Base-by-base conservation (phyloP, 2,329 filamentous ascomycete species). In the Dryadomyces quercivorus region DNA sequence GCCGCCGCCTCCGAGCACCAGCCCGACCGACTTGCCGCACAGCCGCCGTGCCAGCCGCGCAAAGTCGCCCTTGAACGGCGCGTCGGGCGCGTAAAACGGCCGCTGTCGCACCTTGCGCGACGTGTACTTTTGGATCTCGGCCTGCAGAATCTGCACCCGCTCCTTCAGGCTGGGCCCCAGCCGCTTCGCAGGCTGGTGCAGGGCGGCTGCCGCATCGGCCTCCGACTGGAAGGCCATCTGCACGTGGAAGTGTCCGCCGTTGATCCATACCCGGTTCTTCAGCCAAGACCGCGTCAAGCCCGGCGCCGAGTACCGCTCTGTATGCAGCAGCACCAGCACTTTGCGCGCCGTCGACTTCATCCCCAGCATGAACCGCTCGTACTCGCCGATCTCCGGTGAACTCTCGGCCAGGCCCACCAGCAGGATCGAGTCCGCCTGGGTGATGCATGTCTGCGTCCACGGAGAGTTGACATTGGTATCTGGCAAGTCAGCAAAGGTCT, bases 391-490 rank as follows among this genome's bases (percentile, higher is more conserved):
- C 47, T 80, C 84, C 0, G 93, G 86, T 3, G 91, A 95, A 0
- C 86, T 85, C 65, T 97, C 93, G 1, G 91, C 93, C 15, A 97
- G 72, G 1, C 90, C 93, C 31, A 98, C 89, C 9, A 98, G 76
- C 8, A 98, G 76, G 59, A 98, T 96, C 61, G 91, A 96, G 69
- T 98, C 93, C 1, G 93, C 93, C 69, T 98, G 93, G 16, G 86
- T 86, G 60, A 98, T 96, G 66, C 94, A 98, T 0, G 93, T 97
- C 64, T 96, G 90, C 0, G 94, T 98, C 93, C 93, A 98, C 0
- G 92, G 91, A 1, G 94, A 89, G 63, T 95, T 97, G 62, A 97
- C 93, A 57, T 84, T 95, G 5, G 94, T 98, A 67, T 98, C 93
- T 85, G 52, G 38, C 45, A 21, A n/a, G 21, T 48, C 16, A 50